Evolutionary conservation across 2,329 filamentous ascomycete species (phyloP), one percentile per base, ranked within the genome.

Genomic region (Arthroderma uncinatum): DNA sequence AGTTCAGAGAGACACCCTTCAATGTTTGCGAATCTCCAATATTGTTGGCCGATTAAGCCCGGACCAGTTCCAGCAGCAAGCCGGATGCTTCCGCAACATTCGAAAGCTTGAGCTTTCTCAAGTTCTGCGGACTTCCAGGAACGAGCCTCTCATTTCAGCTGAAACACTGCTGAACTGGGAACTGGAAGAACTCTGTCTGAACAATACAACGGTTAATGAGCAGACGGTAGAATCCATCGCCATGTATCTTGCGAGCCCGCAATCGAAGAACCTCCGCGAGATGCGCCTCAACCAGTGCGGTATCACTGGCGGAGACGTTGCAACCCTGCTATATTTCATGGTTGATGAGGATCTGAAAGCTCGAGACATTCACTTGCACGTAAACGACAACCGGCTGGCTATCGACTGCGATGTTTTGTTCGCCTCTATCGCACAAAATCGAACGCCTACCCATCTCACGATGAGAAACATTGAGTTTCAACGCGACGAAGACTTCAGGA

Each of bases 391-490:
- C 66, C 72, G 73, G 14, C 65, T 77, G 21, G 71, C 75, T 59
- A 66, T 70, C 54, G 72, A 73, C 16, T 76, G 73, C 54, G 69
- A 71, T 1, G 63, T 68, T 44, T 65, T 78, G 14, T 75, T 74
- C 59, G 66, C 70, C 16, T 71, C 73, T 5, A 74, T 79, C 61
- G 70, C 68, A 4, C 69, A 80, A 50, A 80, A 78, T 52, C 71
- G 78, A 47, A 81, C 83, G 0, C 84, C 85, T 1, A 77, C 82
- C 2, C 80, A 81, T 62, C 68, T 88, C 28, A 84, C 82, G 3
- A 82, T 88, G 71, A 77, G 81, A 36, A 81, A 85, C 70, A 79
- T 87, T 36, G 85, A 87, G 65, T 88, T 85, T 65, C 79, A 82
- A 57, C 79, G 82, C 59, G 82, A 86, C 64, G 73, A 78, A 9